phyloP scores from a whole-genome alignment of 2,329 filamentous ascomycete species.

The Ceratocystis harringtonii region DNA sequence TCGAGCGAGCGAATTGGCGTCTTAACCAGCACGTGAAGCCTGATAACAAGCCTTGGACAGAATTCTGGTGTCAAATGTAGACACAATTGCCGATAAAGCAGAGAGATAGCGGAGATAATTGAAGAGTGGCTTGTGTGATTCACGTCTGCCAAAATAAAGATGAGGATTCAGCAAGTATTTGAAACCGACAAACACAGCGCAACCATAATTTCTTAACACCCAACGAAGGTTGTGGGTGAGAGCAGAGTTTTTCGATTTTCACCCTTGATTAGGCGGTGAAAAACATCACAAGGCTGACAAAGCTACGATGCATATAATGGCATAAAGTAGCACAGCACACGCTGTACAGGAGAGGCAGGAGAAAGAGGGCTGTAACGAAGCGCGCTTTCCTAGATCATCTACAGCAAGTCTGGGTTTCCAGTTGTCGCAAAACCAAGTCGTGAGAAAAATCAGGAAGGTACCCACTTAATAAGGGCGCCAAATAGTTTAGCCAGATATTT shows the following conservation, averaged over 20 bases:
- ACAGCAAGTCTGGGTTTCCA: too few relatives aligned
- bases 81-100: background rate
- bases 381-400: too few relatives aligned
- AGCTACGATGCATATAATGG: too few relatives aligned
- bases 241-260: background rate
- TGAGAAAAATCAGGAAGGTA: too few relatives aligned
- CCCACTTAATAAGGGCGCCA: too few relatives aligned
- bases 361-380: too few relatives aligned
- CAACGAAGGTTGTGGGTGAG: background rate
- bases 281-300: background rate
- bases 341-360: too few relatives aligned
- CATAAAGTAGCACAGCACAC: too few relatives aligned
- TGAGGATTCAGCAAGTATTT: background rate
- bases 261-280: background rate
- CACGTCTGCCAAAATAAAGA: background rate
- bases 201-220: background rate
- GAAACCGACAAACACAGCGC: background rate
- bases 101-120: background rate
- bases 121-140: background rate
- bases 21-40: background rate
- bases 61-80: background rate
- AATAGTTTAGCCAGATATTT: too few relatives aligned
- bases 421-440: too few relatives aligned
- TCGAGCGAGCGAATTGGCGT: background rate
- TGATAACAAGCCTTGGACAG: background rate